Evolutionary conservation across 148 eudicot species (phyloP).

Genomic region (Chenopodium quinoa): DNA sequence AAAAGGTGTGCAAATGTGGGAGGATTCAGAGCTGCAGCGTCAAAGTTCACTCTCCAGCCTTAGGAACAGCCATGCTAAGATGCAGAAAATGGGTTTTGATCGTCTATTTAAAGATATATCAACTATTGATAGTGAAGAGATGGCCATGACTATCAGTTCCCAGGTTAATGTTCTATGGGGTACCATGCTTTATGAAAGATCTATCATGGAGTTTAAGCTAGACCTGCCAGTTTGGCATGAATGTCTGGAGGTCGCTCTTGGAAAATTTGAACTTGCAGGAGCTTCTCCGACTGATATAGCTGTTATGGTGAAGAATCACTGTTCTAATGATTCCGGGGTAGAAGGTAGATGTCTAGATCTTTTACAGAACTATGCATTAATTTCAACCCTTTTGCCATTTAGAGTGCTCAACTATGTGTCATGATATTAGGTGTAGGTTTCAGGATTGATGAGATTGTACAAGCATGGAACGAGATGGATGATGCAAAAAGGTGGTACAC

Average conservation of each 20-base stretch:
- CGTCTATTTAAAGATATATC: constrained; percentile 43
- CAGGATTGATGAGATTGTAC: constrained; percentile 93
- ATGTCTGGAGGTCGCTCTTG: constrained; percentile 83
- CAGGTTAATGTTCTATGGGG: constrained; percentile 88
- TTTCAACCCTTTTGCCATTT: background rate
- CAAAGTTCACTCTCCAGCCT: constrained; percentile 33
- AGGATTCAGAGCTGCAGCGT: constrained; percentile 46
- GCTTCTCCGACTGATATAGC: constrained; percentile 89
- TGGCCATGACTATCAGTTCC: constrained; percentile 55
- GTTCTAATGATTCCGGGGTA: constrained; percentile 66
- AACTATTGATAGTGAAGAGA: constrained; percentile 49
- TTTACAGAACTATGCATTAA: background rate
- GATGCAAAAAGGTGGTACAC: constrained; percentile 83
- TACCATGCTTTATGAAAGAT: constrained; percentile 84
- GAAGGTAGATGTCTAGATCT: constrained; percentile 48
- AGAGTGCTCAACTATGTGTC: constrained; percentile 14
- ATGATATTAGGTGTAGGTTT: constrained; percentile 68
- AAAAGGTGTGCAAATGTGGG: constrained; percentile 84
- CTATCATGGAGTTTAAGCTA: constrained; percentile 82
- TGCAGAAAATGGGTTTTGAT: constrained; percentile 60
- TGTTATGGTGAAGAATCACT: constrained; percentile 94
- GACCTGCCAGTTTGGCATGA: constrained; percentile 92
- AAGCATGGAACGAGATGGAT: constrained; percentile 98
- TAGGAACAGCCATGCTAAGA: constrained; percentile 33
- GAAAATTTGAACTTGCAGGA: constrained; percentile 86